Percentiles rank a stretch among this genome's conserved stretches.
Evolutionary conservation across 805 yeast species (phyloP).

Genomic region (Vanderwaltozyma verrucispora): DNA sequence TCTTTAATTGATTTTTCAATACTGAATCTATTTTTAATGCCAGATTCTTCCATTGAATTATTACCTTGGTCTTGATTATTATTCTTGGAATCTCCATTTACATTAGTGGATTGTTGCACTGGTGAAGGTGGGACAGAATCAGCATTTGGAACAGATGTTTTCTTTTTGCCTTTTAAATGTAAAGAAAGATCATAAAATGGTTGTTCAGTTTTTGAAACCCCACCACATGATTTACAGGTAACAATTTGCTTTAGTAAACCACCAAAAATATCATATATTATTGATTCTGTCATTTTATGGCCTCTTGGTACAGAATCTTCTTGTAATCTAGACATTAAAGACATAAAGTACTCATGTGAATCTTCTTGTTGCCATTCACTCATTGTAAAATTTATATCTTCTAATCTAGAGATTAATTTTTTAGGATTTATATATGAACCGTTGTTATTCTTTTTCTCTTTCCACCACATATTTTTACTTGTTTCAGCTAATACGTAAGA

Average conservation of each 20-base stretch:
- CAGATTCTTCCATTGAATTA: background rate
- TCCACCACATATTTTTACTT: slow-evolving; percentile 58
- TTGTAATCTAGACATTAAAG: slow-evolving; percentile 74
- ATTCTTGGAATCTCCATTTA: background rate
- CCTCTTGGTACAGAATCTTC: slow-evolving; percentile 92
- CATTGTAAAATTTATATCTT: slow-evolving; percentile 92
- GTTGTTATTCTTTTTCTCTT: slow-evolving; percentile 28
- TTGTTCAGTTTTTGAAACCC: slow-evolving; percentile 77
- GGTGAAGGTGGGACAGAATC: slow-evolving; percentile 14
- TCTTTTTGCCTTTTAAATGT: slow-evolving; percentile 51
- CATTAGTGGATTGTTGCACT: background rate
- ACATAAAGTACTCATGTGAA: slow-evolving; percentile 95
- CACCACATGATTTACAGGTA: slow-evolving; percentile 72
- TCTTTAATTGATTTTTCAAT: slow-evolving; percentile 68
- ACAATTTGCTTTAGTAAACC: slow-evolving; percentile 80
- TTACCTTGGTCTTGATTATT: background rate
- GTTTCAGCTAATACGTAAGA: slow-evolving; percentile 60
- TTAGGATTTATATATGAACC: slow-evolving; percentile 59
- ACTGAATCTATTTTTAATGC: slow-evolving; percentile 35
- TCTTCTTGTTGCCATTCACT: slow-evolving; percentile 97
- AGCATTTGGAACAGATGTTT: slow-evolving; percentile 14
- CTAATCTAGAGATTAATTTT: slow-evolving; percentile 56
- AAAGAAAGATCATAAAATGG: slow-evolving; percentile 89
- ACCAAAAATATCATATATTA: slow-evolving; percentile 88
- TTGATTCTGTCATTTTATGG: slow-evolving; percentile 66